A percentile compares a stretch with the other conserved stretches of the same genome.
phyloP scores from a whole-genome alignment of 139 green algal genomes.

The Coccomyxa sp. region DNA sequence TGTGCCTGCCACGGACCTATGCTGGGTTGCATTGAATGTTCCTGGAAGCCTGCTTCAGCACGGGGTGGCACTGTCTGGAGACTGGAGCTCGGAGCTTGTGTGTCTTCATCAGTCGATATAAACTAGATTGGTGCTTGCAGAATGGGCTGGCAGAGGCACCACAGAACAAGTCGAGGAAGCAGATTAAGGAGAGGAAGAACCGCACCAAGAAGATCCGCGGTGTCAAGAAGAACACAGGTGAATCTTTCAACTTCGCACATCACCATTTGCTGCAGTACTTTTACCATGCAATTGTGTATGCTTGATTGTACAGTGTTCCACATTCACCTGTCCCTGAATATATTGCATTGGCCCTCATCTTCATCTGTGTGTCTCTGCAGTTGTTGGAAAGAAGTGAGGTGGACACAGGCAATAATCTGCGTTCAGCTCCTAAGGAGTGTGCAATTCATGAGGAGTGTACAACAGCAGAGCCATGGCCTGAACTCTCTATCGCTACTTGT shows the following conservation, averaged over 20 bases:
- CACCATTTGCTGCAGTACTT: neutral
- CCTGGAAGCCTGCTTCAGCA: neutral
- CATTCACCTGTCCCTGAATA: no score
- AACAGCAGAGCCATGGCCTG: neutral
- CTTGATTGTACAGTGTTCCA: no score
- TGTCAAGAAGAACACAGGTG: slow-evolving; percentile 76
- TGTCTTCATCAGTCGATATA: neutral
- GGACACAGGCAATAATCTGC: neutral
- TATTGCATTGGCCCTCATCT: no score
- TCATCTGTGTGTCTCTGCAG: neutral
- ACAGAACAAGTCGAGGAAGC: slow-evolving; percentile 91
- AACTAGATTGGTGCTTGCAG: slow-evolving; percentile 23
- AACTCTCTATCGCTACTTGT: no score
- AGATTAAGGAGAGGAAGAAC: slow-evolving; percentile 99
- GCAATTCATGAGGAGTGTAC: neutral
- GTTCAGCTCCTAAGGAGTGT: neutral
- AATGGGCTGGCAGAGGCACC: slow-evolving; percentile 75
- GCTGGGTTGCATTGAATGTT: neutral
- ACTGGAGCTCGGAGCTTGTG: neutral
- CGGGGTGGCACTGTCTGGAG: neutral
- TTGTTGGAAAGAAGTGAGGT: slow-evolving; percentile 1
- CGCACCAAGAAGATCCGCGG: slow-evolving; percentile 90
- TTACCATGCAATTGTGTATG: neutral
- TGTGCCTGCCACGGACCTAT: neutral
- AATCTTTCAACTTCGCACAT: neutral